Conservation (phyloP, 495 filamentous ascomycete genomes). For the Parathielavia hyrcaniae region DNA sequence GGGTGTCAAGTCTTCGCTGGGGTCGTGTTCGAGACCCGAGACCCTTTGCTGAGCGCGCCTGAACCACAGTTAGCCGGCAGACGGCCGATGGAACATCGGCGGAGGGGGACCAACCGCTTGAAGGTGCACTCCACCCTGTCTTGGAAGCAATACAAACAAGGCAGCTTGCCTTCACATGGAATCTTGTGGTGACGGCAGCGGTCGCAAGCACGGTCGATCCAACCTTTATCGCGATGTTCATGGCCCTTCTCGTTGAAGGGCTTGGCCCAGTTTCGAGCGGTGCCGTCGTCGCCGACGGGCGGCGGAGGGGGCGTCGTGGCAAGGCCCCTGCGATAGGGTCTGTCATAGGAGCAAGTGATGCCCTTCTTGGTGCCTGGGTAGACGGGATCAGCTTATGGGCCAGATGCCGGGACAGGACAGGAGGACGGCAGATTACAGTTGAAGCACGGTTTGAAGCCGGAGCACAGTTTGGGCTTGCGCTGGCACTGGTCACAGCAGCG, state of each 20-base stretch:
- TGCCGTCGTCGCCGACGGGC: slow-evolving; percentile 10
- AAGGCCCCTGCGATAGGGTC: slow-evolving; percentile 16
- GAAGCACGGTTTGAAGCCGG: slow-evolving; percentile 24
- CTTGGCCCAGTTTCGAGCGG: slow-evolving; percentile 14
- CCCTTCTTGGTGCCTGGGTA: slow-evolving; percentile 15
- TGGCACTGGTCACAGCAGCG: slow-evolving; percentile 25
- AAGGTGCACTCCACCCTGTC: slow-evolving; percentile 21
- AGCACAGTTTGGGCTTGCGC: slow-evolving; percentile 10
- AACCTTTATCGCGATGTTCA: slow-evolving; percentile 18
- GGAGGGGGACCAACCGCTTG: slow-evolving; percentile 1
- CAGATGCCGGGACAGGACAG: background rate
- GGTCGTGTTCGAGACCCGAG: background rate
- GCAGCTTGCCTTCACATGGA: slow-evolving; percentile 21
- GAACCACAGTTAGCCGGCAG: no score
- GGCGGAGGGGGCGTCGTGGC: slow-evolving; percentile 22
- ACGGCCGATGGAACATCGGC: background rate
- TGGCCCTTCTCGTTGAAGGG: slow-evolving; percentile 10
- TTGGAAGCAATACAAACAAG: slow-evolving; percentile 22
- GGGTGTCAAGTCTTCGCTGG: background rate
- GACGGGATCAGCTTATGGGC: background rate
- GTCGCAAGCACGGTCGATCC: slow-evolving; percentile 24
- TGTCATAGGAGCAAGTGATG: slow-evolving; percentile 20
- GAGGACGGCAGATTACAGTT: slow-evolving; percentile 15
- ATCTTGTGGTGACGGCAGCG: slow-evolving; percentile 13
- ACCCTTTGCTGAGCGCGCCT: background rate